Percentiles rank a stretch among this genome's conserved stretches.
phyloP scores from a whole-genome alignment of 352 stramenopile genomes.

The Globisporangium spiculum region DNA sequence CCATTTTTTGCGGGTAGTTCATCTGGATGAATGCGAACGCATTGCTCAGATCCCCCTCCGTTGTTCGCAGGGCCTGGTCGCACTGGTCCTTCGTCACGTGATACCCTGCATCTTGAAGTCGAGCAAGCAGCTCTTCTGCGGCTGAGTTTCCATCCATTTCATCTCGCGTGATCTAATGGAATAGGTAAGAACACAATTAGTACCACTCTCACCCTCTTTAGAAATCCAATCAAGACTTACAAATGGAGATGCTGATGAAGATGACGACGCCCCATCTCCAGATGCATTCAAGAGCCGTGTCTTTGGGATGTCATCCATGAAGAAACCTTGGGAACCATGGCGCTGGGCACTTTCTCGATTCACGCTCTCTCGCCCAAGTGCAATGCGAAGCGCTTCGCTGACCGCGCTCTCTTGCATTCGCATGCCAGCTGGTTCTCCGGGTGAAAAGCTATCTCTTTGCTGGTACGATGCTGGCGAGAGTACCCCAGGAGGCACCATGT shows the following conservation, averaged over 20 bases:
- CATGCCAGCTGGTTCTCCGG: constrained; percentile 20
- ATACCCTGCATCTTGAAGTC: constrained; percentile 31
- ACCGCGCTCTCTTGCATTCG: constrained; percentile 37
- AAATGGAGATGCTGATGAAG: background rate
- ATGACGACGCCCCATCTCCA: constrained; percentile 14
- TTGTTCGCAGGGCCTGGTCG: constrained; percentile 36
- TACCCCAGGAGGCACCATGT: constrained; percentile 35
- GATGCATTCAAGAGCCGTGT: constrained; percentile 30
- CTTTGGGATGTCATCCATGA: constrained; percentile 33
- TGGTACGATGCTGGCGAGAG: constrained; percentile 83
- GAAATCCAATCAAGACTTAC: background rate
- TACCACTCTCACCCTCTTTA: too few relatives aligned
- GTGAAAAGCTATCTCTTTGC: constrained; percentile 64
- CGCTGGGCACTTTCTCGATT: constrained; percentile 49
- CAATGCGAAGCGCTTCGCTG: constrained; percentile 71
- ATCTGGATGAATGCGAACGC: constrained; percentile 20
- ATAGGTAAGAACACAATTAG: background rate
- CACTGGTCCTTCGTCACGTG: constrained; percentile 28
- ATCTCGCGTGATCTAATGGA: background rate
- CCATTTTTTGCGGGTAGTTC: constrained; percentile 15
- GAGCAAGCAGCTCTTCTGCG: constrained; percentile 22
- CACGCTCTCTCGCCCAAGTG: constrained; percentile 68
- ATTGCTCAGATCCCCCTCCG: constrained; percentile 29
- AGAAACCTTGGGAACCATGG: constrained; percentile 16
- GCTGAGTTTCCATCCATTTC: background rate